Percentiles rank a stretch among this genome's conserved stretches.
Evolutionary conservation across 2,329 filamentous ascomycete species (phyloP).

Genomic region (Ophiostoma perfectum): DNA sequence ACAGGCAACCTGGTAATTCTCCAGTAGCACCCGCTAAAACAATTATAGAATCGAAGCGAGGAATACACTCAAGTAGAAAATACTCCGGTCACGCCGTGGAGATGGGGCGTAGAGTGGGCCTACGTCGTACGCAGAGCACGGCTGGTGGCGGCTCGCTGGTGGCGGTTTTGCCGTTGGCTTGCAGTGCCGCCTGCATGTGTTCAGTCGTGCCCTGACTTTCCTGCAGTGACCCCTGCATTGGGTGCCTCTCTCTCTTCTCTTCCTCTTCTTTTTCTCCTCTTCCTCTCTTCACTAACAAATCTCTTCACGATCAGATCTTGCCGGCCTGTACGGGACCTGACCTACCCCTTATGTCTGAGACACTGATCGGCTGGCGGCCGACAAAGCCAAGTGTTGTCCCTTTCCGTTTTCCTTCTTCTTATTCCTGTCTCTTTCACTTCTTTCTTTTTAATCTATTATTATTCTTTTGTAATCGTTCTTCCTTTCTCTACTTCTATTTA

Average conservation of each 20-base stretch:
- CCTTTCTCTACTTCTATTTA: neutral
- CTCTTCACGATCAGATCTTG: neutral
- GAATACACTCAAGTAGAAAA: neutral
- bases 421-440: neutral
- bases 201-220: constrained; percentile 4
- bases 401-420: too few species aligned
- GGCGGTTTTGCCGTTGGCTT: neutral
- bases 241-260: constrained; percentile 17
- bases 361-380: neutral
- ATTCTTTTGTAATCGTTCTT: neutral
- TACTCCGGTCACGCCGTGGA: too few species aligned
- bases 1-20: neutral
- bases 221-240: constrained; percentile 20
- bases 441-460: neutral
- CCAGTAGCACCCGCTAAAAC: neutral
- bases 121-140: too few species aligned
- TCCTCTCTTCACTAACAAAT: too few species aligned
- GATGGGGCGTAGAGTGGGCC: too few species aligned
- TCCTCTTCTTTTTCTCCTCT: neutral
- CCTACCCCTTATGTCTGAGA: neutral
- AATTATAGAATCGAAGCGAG: too few species aligned
- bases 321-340: neutral
- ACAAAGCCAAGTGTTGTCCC: neutral
- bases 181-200: constrained; percentile 9
- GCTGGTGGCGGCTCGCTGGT: neutral